Evolutionary conservation across 441 rosid genomes (phyloP).

Genomic region (Populus hybrid): DNA sequence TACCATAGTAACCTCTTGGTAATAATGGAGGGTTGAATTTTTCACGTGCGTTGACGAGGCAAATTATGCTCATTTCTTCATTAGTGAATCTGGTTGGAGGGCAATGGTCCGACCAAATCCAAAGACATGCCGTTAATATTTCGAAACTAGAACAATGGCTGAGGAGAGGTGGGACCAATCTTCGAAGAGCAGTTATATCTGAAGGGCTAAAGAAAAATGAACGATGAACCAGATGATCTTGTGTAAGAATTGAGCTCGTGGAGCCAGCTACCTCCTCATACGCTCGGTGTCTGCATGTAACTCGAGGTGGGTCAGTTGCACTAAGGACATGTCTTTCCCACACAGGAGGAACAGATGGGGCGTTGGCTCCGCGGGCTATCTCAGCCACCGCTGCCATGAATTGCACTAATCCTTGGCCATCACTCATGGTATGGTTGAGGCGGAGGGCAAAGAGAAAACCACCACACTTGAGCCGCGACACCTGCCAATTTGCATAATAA

Average conservation of each 20-base stretch:
- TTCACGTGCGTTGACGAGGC: conserved; percentile 27
- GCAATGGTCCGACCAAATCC: conserved; percentile 53
- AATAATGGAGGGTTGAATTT: conserved; percentile 25
- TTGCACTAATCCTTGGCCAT: conserved; percentile 33
- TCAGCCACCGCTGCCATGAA: conserved; percentile 31
- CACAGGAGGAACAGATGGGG: neutral
- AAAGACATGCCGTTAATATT: conserved; percentile 39
- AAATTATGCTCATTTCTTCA: conserved; percentile 32
- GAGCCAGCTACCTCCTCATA: conserved; percentile 24
- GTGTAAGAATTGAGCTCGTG: neutral
- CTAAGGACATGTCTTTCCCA: conserved; percentile 29
- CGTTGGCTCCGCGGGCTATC: conserved; percentile 27
- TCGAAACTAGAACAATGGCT: conserved; percentile 28
- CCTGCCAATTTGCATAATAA: too few relatives aligned
- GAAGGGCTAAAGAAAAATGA: conserved; percentile 37
- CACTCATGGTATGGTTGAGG: conserved; percentile 44
- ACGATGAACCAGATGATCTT: conserved; percentile 21
- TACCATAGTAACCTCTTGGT: conserved; percentile 37
- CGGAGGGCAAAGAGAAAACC: conserved; percentile 43
- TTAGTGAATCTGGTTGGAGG: conserved; percentile 25
- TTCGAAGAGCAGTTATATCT: conserved; percentile 29
- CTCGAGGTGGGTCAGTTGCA: conserved; percentile 24
- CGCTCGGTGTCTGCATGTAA: conserved; percentile 30
- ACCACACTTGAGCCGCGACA: conserved; percentile 23
- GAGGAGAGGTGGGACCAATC: conserved; percentile 21